A percentile compares a stretch with the other conserved stretches of the same genome.
Conservation (phyloP, 1,139 yeast species). For the Candida tunisiensis region DNA sequence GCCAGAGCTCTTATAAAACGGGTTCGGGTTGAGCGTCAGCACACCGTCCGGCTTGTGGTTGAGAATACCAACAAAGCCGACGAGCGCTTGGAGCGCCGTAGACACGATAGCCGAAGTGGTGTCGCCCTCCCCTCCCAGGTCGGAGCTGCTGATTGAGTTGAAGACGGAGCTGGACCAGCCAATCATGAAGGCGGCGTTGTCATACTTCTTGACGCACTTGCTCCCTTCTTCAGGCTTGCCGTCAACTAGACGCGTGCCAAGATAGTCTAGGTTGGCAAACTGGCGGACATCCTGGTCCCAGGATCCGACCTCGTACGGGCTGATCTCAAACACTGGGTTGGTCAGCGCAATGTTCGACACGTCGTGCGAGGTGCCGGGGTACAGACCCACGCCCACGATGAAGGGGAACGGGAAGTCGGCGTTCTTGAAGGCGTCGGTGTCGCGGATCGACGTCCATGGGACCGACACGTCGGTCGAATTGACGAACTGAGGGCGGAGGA, state of each 20-base stretch:
- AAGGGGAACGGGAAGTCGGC: conserved; percentile 67
- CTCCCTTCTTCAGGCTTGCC: conserved; percentile 24
- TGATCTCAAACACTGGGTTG: conserved; percentile 46
- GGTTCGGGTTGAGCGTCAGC: conserved; percentile 49
- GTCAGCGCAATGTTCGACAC: no score
- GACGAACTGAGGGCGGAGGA: conserved; percentile 63
- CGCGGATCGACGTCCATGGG: conserved; percentile 42
- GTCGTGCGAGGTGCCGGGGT: conserved; percentile 38
- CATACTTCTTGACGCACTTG: conserved; percentile 48
- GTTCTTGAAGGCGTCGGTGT: conserved; percentile 30
- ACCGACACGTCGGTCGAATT: no score
- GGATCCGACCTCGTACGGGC: conserved; percentile 66
- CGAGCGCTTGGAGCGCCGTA: conserved; percentile 1
- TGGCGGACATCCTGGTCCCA: conserved; percentile 74
- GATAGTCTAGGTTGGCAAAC: conserved; percentile 55
- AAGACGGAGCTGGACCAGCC: conserved; percentile 73
- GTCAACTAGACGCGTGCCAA: conserved; percentile 48
- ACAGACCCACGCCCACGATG: conserved; percentile 55
- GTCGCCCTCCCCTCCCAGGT: conserved; percentile 1
- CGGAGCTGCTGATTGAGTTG: conserved; percentile 40
- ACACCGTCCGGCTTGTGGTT: conserved; percentile 43
- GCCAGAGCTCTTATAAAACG: conserved; percentile 32
- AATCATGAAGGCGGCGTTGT: conserved; percentile 59
- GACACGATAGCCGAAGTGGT: conserved; percentile 2
- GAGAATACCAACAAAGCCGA: conserved; percentile 3